Conservation (phyloP, 768 basidiomycete genomes). For the Postia placenta region DNA sequence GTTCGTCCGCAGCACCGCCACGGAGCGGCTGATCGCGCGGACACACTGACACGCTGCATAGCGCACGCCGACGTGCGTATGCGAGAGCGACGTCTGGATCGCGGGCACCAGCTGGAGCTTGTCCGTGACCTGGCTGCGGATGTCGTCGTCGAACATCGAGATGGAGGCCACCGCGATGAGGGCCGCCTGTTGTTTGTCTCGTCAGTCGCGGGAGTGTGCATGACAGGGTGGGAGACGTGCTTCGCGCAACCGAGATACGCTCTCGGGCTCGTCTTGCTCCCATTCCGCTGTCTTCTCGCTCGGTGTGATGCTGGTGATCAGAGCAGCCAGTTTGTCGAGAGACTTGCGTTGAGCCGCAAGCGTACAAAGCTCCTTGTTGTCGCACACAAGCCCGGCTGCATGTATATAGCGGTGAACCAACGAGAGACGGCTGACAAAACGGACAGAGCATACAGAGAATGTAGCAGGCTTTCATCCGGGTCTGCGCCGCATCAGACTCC, state of each 20-base stretch:
- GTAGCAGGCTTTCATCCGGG: constrained; percentile 66
- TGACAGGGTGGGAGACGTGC: constrained; percentile 27
- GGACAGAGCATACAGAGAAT: constrained; percentile 51
- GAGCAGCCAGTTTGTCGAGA: constrained; percentile 44
- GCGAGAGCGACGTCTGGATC: constrained; percentile 48
- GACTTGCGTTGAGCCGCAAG: constrained; percentile 67
- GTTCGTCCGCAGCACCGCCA: constrained; percentile 76
- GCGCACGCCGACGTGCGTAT: constrained; percentile 67
- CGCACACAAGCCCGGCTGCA: constrained; percentile 61
- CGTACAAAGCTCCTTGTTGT: constrained; percentile 61
- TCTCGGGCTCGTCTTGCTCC: constrained; percentile 70
- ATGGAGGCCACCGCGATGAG: constrained; percentile 73
- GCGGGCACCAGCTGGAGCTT: constrained; percentile 47
- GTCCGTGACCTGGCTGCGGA: constrained; percentile 64
- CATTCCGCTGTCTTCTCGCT: constrained; percentile 38
- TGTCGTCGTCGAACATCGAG: constrained; percentile 64
- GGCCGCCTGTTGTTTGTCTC: constrained; percentile 44
- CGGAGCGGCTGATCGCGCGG: constrained; percentile 71
- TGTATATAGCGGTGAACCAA: too few relatives aligned
- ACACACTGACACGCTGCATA: constrained; percentile 86
- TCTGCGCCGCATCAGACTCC: constrained; percentile 33
- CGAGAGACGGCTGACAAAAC: not conserved
- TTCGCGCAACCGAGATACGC: constrained; percentile 54
- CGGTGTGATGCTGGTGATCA: constrained; percentile 53
- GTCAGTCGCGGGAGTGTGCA: not conserved